These are phyloP conservation scores for Yarrowia hollandica DNA, from an alignment of 805 yeast genomes.

Conservation along the genomic window DNA sequence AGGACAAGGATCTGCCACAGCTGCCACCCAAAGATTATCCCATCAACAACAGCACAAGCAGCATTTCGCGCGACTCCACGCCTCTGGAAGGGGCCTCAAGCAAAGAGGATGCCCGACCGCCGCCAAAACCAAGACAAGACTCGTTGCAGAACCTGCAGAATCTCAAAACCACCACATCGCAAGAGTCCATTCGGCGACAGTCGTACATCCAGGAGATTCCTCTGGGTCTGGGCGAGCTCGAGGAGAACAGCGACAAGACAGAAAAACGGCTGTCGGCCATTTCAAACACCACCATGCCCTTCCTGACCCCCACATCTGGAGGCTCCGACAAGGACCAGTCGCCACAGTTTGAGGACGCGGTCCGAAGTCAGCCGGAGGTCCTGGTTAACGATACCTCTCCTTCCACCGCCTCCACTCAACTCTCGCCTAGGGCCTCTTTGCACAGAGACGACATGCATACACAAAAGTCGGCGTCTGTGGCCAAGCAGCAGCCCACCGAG, in stretches of 20 bases:
- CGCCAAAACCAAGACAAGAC: slow-evolving; percentile 23
- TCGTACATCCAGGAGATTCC: slow-evolving; percentile 26
- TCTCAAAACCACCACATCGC: slow-evolving; percentile 19
- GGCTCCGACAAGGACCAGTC: slow-evolving; percentile 12
- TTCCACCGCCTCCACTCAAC: background rate
- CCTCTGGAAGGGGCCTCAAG: background rate
- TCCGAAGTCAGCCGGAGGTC: no score
- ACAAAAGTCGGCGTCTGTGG: slow-evolving; percentile 1
- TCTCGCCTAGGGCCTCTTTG: no score
- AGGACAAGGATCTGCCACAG: slow-evolving; percentile 23
- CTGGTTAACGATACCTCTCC: no score
- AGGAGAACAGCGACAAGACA: slow-evolving; percentile 4
- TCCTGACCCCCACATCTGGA: slow-evolving; percentile 2
- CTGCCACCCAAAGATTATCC: slow-evolving; percentile 7
- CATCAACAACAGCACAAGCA: no score
- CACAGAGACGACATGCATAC: slow-evolving; percentile 7
- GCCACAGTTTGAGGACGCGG: slow-evolving; percentile 6
- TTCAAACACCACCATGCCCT: slow-evolving; percentile 15
- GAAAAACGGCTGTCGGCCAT: slow-evolving; percentile 8
- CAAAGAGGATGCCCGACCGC: background rate
- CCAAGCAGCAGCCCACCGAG: background rate
- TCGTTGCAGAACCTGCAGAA: slow-evolving; percentile 23
- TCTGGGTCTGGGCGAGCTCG: slow-evolving; percentile 14
- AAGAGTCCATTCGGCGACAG: slow-evolving; percentile 20
- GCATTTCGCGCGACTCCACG: background rate